Evolutionary conservation across 148 eudicot species (phyloP), one percentile per base, ranked within the genome.

Genomic region (Fagopyrum tataricum): DNA sequence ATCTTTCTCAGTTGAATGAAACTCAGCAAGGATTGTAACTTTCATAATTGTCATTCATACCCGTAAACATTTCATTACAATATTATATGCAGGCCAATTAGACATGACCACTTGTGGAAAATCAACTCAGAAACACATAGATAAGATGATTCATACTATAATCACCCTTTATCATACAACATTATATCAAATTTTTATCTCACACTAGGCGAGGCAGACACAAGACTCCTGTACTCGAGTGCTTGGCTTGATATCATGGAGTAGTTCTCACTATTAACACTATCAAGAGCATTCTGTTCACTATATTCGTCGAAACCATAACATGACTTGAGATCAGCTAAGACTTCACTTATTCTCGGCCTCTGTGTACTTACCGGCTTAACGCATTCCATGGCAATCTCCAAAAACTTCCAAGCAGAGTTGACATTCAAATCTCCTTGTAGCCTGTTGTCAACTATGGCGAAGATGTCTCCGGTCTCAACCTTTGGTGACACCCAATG

Each of bases 361-460:
- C 67, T 59, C 15, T 59, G 40, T 1, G 24, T 10, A 26, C 67
- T n/a, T 4, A 6, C 10, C 7, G 40, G 67, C 5, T 26, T 59
- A 6, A 59, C 67, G 5, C 67, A 59, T 59, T 31, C 37, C 37
- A 31, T 31, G 37, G 37, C 37, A 31, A 31, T 31, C 37, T 31
- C 37, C 37, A 31, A 31, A 31, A 31, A 31, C 37, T 31, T 31
- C 37, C 37, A 31, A 1, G 37, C 37, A 2, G 37, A 31, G 37
- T 3, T 24, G 40, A 11, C 41, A 9, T 10, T 24, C 17, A 59
- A 26, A 1, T 59, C 15, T 59, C 17, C 40, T 26, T 26, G n/a
- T 24, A 59, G 67, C 67, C 67, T 59, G 17, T 59, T 23, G 67
- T 59, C 67, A 24, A 59, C 15, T 23, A 59, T 59, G 4, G 67